Conservation (phyloP, 225 moss, liverwort and hornwort genomes). For the Neckera pumila region DNA sequence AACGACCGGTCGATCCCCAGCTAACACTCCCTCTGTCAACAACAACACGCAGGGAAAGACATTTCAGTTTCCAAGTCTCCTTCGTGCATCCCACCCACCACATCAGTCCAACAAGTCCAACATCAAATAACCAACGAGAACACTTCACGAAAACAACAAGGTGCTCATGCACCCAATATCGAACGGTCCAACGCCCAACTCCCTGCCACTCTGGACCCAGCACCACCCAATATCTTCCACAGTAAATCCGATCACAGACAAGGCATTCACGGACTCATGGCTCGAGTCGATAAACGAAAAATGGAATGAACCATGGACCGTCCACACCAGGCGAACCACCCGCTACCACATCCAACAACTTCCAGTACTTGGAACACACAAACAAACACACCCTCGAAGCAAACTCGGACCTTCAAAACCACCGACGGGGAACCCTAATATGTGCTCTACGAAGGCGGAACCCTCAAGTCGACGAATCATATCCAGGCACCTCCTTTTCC, state of each 20-base stretch:
- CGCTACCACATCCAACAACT: neutral
- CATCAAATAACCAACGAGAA: accelerated
- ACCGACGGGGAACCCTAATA: neutral
- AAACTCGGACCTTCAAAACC: neutral
- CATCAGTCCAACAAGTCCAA: neutral
- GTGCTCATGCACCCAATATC: neutral
- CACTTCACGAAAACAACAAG: neutral
- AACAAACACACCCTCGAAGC: neutral
- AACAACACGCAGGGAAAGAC: neutral
- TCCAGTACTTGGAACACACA: too few species aligned
- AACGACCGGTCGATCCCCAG: constrained; percentile 84
- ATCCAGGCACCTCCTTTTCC: neutral
- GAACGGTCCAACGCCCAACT: neutral
- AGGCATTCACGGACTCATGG: neutral
- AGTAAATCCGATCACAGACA: neutral
- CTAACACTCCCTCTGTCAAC: constrained; percentile 77
- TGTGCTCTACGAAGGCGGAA: neutral
- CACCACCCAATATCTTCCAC: neutral
- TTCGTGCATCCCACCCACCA: neutral
- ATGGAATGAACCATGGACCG: neutral
- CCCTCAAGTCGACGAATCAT: neutral
- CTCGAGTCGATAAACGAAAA: neutral
- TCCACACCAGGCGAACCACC: neutral
- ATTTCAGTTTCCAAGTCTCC: neutral
- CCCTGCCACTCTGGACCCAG: neutral